phyloP scores from a whole-genome alignment of 257 asterid genomes.

The Nicotiana benthamiana region DNA sequence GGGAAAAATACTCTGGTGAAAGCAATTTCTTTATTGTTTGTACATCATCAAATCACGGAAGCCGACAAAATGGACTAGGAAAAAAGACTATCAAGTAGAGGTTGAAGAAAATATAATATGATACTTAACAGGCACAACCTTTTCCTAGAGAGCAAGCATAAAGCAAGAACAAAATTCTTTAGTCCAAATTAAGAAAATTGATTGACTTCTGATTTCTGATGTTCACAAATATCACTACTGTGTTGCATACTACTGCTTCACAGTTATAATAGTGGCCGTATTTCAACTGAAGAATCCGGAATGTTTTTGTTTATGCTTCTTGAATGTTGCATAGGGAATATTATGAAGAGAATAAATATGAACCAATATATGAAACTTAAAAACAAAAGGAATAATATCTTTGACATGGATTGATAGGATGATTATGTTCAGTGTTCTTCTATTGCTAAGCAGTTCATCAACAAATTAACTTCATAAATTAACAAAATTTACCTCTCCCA shows the following conservation, averaged over 20 bases:
- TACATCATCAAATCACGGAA: not conserved
- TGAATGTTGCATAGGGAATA: not conserved
- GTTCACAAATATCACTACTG: not conserved
- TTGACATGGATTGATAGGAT: not conserved
- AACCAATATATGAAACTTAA: not conserved
- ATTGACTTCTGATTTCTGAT: not conserved
- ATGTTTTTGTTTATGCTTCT: not conserved
- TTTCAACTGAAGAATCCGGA: not conserved
- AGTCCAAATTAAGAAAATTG: not conserved
- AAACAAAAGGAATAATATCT: not conserved
- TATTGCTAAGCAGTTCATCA: not conserved
- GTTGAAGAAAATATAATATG: not conserved
- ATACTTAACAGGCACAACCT: not conserved
- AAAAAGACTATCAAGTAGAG: not conserved
- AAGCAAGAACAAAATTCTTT: not conserved
- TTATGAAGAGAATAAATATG: not conserved
- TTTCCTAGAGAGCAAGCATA: not conserved
- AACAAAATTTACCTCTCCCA: constrained; percentile 50
- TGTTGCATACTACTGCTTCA: not conserved
- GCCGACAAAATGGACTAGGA: not conserved
- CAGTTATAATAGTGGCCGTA: not conserved
- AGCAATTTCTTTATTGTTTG: too few relatives aligned
- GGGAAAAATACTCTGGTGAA: not conserved
- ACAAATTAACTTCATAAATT: not conserved
- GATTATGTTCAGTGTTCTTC: not conserved